Conservation (phyloP, 345 rosid species). For the Linum lewisii region DNA sequence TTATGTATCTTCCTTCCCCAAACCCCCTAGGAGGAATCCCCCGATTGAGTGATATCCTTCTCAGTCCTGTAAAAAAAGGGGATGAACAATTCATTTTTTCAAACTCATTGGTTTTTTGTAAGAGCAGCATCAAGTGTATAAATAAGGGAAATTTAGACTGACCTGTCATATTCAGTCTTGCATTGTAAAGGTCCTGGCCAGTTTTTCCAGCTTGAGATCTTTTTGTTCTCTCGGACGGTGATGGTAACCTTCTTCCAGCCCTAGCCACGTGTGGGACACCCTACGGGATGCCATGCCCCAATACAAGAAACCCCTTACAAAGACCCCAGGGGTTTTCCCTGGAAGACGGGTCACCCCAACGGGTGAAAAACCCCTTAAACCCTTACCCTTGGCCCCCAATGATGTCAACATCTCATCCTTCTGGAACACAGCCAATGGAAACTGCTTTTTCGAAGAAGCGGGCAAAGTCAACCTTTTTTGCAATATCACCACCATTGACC, state of each 20-base stretch:
- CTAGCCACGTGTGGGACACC: slow-evolving; percentile 86
- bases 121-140: neutral
- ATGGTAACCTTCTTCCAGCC: slow-evolving; percentile 93
- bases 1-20: slow-evolving; percentile 60
- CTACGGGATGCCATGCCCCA: slow-evolving; percentile 94
- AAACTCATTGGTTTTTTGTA: too few relatives aligned
- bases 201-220: slow-evolving; percentile 66
- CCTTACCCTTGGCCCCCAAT: slow-evolving; percentile 82
- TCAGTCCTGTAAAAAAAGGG: slow-evolving; percentile 47
- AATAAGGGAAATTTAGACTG: neutral
- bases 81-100: neutral
- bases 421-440: slow-evolving; percentile 72
- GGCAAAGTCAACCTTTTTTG: slow-evolving; percentile 71
- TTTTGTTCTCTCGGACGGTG: slow-evolving; percentile 88
- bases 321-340: slow-evolving; percentile 86
- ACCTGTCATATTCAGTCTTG: slow-evolving; percentile 76
- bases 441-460: slow-evolving; percentile 80
- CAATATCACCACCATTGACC: slow-evolving; percentile 71
- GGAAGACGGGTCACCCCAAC: slow-evolving; percentile 95
- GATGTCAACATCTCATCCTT: slow-evolving; percentile 81
- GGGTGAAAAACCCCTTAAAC: slow-evolving; percentile 83
- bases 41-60: slow-evolving; percentile 71
- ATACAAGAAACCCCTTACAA: slow-evolving; percentile 91
- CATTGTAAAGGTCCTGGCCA: slow-evolving; percentile 52
- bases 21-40: slow-evolving; percentile 77